Conservation (phyloP, 805 yeast species). For the Cyberlindnera galapagoensis region DNA sequence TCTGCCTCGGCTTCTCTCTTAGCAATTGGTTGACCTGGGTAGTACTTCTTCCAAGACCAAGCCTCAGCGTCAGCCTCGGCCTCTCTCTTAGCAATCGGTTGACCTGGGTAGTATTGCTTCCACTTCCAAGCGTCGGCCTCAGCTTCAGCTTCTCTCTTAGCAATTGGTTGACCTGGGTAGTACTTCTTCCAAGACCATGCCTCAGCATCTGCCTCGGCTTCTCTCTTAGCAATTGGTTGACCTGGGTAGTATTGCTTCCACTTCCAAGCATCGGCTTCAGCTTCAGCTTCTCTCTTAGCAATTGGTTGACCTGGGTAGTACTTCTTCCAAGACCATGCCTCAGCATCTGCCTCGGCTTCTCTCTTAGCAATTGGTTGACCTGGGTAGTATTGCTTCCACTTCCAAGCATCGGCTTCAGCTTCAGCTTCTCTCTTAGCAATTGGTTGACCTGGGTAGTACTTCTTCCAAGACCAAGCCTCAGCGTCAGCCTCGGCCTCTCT, state of each 20-base stretch:
- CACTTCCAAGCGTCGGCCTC: constrained; percentile 15
- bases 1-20: constrained; percentile 10
- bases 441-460: constrained; percentile 16
- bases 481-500: constrained; percentile 19
- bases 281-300: constrained; percentile 17
- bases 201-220: constrained; percentile 16
- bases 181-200: constrained; percentile 19
- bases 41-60: constrained; percentile 11
- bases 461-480: constrained; percentile 19
- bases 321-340: constrained; percentile 19
- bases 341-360: constrained; percentile 18
- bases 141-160: constrained; percentile 12
- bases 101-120: constrained; percentile 12
- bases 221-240: constrained; percentile 16
- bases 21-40: constrained; percentile 7
- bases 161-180: constrained; percentile 10
- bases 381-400: constrained; percentile 14
- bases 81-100: constrained; percentile 15
- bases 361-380: constrained; percentile 15
- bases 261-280: constrained; percentile 19
- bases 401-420: constrained; percentile 22
- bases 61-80: constrained; percentile 19
- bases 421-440: constrained; percentile 16
- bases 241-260: constrained; percentile 14
- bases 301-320: constrained; percentile 16